Evolutionary conservation across 371 early-diverging fungal genomes (phyloP).

Genomic region (Mortierella polycephala): DNA sequence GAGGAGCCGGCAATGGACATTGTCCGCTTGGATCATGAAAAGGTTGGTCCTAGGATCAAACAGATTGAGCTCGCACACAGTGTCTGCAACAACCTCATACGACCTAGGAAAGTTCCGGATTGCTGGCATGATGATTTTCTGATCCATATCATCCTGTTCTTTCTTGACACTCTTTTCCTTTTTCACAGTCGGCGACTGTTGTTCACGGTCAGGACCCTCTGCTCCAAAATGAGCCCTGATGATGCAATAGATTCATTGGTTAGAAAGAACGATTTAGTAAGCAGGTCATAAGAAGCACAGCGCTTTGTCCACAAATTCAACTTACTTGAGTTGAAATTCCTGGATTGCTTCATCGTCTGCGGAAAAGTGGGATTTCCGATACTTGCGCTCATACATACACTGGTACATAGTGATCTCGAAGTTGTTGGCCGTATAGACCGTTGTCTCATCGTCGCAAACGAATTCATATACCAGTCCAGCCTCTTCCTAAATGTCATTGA

Average conservation of each 20-base stretch:
- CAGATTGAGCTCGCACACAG: constrained; percentile 65
- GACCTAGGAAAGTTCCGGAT: constrained; percentile 19
- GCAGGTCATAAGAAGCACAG: not conserved
- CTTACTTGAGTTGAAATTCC: constrained; percentile 58
- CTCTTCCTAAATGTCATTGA: constrained; percentile 33
- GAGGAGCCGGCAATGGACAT: constrained; percentile 61
- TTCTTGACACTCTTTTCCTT: constrained; percentile 10
- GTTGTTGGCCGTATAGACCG: constrained; percentile 54
- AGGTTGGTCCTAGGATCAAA: constrained; percentile 60
- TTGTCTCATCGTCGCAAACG: constrained; percentile 58
- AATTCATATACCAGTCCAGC: constrained; percentile 54
- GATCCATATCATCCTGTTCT: constrained; percentile 9
- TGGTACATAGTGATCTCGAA: constrained; percentile 71
- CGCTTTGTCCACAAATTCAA: not conserved
- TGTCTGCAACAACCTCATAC: constrained; percentile 44
- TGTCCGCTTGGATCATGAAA: constrained; percentile 59
- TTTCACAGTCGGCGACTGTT: not conserved
- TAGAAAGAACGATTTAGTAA: not conserved
- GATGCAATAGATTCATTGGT: too few relatives aligned
- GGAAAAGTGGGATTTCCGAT: constrained; percentile 58
- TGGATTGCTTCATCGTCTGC: constrained; percentile 69
- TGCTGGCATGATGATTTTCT: constrained; percentile 25
- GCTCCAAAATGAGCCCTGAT: too few relatives aligned
- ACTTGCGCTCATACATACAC: constrained; percentile 77
- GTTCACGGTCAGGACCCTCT: not conserved